phyloP scores from a whole-genome alignment of 345 rosid genomes.

The Salix caprea region DNA sequence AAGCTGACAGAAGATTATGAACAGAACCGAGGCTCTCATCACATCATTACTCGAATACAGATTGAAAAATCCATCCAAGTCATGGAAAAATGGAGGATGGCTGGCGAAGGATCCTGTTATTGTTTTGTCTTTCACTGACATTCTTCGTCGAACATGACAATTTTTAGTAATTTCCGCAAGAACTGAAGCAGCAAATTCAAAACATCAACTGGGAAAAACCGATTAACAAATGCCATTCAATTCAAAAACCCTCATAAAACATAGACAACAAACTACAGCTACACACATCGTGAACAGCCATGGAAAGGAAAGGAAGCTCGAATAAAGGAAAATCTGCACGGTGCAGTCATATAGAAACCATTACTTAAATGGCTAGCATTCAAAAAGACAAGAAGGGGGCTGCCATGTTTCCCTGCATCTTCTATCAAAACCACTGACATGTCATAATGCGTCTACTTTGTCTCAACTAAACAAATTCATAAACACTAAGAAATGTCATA shows the following conservation, averaged over 20 bases:
- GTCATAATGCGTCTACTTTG: too few relatives aligned
- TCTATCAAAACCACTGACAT: not conserved
- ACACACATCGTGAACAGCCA: not conserved
- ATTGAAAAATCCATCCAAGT: conserved; percentile 6
- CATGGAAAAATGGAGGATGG: not conserved
- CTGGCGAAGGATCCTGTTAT: not conserved
- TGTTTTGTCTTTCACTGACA: not conserved
- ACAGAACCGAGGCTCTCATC: not conserved
- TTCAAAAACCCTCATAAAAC: not conserved
- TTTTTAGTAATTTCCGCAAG: not conserved
- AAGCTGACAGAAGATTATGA: not conserved
- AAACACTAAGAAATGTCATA: too few relatives aligned
- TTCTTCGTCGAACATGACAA: not conserved
- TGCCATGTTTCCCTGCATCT: not conserved
- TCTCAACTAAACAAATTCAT: too few relatives aligned
- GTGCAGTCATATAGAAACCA: not conserved
- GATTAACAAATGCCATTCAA: not conserved
- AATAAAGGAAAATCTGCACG: not conserved
- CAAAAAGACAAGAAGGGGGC: not conserved
- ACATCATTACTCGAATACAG: not conserved
- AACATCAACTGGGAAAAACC: not conserved
- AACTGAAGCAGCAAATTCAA: not conserved
- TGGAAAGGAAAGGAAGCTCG: not conserved
- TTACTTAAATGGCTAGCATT: not conserved
- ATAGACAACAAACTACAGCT: not conserved